Percentiles rank a stretch among this genome's conserved stretches.
These are phyloP conservation scores for Rhinocladiella mackenziei DNA, from an alignment of 2,329 filamentous ascomycete genomes.

Conservation along the genomic window DNA sequence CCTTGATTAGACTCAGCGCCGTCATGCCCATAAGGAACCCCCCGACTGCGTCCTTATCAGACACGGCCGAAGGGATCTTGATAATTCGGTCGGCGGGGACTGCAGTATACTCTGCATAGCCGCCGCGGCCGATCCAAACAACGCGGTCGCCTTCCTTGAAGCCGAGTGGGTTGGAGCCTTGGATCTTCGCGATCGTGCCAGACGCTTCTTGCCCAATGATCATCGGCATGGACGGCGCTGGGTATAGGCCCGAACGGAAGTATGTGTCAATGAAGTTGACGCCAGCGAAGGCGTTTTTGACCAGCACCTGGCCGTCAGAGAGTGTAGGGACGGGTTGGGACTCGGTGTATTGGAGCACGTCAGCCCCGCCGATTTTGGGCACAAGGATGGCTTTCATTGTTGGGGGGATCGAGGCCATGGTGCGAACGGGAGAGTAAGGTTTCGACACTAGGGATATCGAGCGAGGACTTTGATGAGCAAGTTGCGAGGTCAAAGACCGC, in stretches of 20 bases:
- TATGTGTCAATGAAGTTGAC: slow-evolving; percentile 92
- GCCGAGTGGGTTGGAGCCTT: slow-evolving; percentile 49
- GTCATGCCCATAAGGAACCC: slow-evolving; percentile 77
- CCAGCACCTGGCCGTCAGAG: slow-evolving; percentile 67
- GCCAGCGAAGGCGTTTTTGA: slow-evolving; percentile 75
- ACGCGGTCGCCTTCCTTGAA: slow-evolving; percentile 67
- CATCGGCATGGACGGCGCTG: slow-evolving; percentile 60
- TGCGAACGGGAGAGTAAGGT: slow-evolving; percentile 7
- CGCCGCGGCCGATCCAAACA: slow-evolving; percentile 57
- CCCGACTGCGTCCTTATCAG: slow-evolving; percentile 62
- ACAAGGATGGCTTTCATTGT: slow-evolving; percentile 72
- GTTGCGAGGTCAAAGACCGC: slow-evolving; percentile 6
- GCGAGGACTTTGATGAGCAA: slow-evolving; percentile 1
- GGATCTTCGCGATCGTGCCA: slow-evolving; percentile 64
- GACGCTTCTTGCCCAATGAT: slow-evolving; percentile 75
- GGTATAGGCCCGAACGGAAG: slow-evolving; percentile 81
- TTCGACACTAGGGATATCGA: too few species aligned
- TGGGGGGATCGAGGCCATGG: slow-evolving; percentile 25
- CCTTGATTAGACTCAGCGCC: slow-evolving; percentile 71
- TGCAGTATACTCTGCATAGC: slow-evolving; percentile 59
- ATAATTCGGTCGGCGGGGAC: slow-evolving; percentile 53
- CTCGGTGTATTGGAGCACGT: slow-evolving; percentile 67
- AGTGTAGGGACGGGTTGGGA: slow-evolving; percentile 67
- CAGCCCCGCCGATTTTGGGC: slow-evolving; percentile 66
- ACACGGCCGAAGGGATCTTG: slow-evolving; percentile 60